A percentile compares a stretch with the other conserved stretches of the same genome.
Evolutionary conservation across 2,329 filamentous ascomycete genomes (phyloP).

Genomic region (Beauveria bassiana): DNA sequence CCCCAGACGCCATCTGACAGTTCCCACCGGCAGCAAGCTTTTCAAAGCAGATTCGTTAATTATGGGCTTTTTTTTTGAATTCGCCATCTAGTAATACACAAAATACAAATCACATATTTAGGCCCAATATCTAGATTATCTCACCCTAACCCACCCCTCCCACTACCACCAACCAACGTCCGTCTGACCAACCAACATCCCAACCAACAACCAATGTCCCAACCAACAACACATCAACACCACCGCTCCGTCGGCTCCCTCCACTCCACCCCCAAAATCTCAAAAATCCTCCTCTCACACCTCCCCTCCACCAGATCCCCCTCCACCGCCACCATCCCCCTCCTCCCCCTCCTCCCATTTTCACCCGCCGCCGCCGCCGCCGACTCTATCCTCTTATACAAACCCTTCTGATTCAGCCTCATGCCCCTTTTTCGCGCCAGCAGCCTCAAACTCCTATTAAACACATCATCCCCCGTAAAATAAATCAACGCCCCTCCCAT

Average conservation of each 20-base stretch:
- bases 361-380: not conserved
- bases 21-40: no score
- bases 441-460: slow-evolving; percentile 79
- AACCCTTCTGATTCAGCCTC: slow-evolving; percentile 74
- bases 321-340: slow-evolving; percentile 45
- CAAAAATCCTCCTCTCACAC: slow-evolving; percentile 75
- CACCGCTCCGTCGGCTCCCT: slow-evolving; percentile 68
- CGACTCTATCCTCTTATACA: slow-evolving; percentile 53
- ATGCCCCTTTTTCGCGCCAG: slow-evolving; percentile 74
- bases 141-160: no score
- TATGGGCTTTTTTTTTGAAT: no score
- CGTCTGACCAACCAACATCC: no score
- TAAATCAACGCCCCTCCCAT: slow-evolving; percentile 85
- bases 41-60: no score
- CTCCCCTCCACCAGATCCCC: slow-evolving; percentile 66
- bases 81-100: no score
- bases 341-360: slow-evolving; percentile 15
- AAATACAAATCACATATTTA: no score
- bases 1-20: no score
- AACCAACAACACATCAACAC: slow-evolving; percentile 41
- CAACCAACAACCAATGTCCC: no score
- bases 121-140: no score
- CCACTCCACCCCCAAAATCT: slow-evolving; percentile 76
- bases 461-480: slow-evolving; percentile 92
- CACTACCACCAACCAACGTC: no score